Evolutionary conservation across 805 yeast species (phyloP).

Genomic region (Suhomyces canberraensis): DNA sequence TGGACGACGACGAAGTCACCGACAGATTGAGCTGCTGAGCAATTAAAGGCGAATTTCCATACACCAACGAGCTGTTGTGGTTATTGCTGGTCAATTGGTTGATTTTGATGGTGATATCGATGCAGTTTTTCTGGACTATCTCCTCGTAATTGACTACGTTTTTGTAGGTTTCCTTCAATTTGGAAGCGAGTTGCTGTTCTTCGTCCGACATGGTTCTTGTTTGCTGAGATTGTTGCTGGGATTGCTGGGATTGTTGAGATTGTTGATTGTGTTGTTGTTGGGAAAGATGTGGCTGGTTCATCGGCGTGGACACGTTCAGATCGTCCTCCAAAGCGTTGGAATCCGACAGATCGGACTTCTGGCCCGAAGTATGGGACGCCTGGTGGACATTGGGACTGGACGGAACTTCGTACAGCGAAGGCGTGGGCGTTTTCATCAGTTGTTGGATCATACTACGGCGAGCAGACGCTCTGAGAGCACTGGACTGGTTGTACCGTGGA

Average conservation of each 20-base stretch:
- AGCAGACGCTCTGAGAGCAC: constrained; percentile 5
- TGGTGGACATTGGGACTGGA: constrained; percentile 34
- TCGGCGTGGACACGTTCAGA: constrained; percentile 7
- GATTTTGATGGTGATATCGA: constrained; percentile 53
- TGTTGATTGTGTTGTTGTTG: constrained; percentile 7
- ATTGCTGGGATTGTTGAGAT: constrained; percentile 11
- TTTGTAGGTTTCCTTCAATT: constrained; percentile 72
- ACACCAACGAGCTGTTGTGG: constrained; percentile 25
- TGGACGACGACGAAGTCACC: constrained; percentile 9
- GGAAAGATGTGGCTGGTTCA: constrained; percentile 3
- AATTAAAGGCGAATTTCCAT: constrained; percentile 12
- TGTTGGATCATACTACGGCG: constrained; percentile 16
- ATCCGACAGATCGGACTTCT: constrained; percentile 41
- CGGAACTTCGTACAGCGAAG: constrained; percentile 40
- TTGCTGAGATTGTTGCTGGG: constrained; percentile 9
- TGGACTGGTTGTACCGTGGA: neutral
- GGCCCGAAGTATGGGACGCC: constrained; percentile 22
- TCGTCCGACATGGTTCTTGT: constrained; percentile 45
- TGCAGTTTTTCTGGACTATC: constrained; percentile 66
- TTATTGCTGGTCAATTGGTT: constrained; percentile 33
- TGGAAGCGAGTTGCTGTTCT: constrained; percentile 64
- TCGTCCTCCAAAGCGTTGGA: constrained; percentile 28
- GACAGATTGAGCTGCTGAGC: constrained; percentile 14
- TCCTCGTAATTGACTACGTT: constrained; percentile 65
- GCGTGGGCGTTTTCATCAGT: constrained; percentile 36